phyloP scores from a whole-genome alignment of 148 eudicot species.

The Rhododendron simsii region DNA sequence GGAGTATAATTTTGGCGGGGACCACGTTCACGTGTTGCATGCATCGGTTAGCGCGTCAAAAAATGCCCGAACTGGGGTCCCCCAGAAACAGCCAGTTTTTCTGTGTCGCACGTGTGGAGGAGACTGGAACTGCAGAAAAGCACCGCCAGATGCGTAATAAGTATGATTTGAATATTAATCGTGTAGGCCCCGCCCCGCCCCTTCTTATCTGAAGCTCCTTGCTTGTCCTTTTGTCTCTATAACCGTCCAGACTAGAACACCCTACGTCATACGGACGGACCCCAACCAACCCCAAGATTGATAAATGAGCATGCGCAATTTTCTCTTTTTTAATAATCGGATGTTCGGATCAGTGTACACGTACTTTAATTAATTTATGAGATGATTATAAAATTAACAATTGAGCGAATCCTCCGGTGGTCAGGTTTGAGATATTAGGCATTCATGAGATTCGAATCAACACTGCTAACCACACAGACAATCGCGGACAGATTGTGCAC shows the following conservation, averaged over 20 bases:
- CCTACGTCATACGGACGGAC: too few relatives aligned
- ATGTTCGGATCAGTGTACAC: too few relatives aligned
- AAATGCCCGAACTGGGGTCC: not conserved
- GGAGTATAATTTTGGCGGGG: not conserved
- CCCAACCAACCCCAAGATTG: too few relatives aligned
- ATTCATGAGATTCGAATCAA: too few relatives aligned
- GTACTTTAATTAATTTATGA: too few relatives aligned
- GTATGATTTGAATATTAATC: not conserved
- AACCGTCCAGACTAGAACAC: not conserved
- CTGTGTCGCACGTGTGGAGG: constrained; percentile 10
- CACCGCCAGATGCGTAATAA: not conserved
- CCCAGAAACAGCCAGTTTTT: not conserved
- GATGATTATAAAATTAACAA: too few relatives aligned
- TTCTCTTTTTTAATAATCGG: too few relatives aligned
- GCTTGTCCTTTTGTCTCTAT: not conserved
- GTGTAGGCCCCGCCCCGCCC: not conserved
- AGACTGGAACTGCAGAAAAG: not conserved
- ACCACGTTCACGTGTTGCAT: constrained; percentile 6
- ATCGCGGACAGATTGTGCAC: too few relatives aligned
- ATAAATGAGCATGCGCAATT: too few relatives aligned
- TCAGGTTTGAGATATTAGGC: too few relatives aligned
- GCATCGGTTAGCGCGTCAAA: not conserved
- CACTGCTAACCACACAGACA: too few relatives aligned
- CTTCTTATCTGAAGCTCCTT: not conserved
- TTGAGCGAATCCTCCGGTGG: fast-evolving